Evolutionary conservation across 1,284 basidiomycete genomes (phyloP).

Genomic region (Ustilago loliicola): DNA sequence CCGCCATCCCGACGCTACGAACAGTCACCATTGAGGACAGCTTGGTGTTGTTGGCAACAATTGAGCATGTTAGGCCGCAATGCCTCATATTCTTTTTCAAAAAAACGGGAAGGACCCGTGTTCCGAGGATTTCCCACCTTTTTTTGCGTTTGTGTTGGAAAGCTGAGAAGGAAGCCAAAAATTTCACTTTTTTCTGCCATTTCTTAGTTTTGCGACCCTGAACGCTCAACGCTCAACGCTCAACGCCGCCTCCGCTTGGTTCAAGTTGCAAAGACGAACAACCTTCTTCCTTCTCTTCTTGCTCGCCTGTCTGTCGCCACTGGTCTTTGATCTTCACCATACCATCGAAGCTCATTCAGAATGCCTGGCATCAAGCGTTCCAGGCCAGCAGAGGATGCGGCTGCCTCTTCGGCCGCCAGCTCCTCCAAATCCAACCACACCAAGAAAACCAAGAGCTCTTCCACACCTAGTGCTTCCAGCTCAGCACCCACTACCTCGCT

Average conservation of each 20-base stretch:
- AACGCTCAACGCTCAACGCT: background rate
- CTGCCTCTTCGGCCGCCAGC: constrained; percentile 35
- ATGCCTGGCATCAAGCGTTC: constrained; percentile 59
- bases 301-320: constrained; percentile 14
- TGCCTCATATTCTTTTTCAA: no score
- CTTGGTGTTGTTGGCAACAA: no score
- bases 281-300: background rate
- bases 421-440: constrained; percentile 30
- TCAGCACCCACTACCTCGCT: constrained; percentile 40
- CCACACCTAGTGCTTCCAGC: constrained; percentile 11
- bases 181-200: constrained; percentile 35
- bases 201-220: constrained; percentile 7
- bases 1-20: no score
- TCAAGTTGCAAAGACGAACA: constrained; percentile 1
- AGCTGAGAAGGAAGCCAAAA: constrained; percentile 18
- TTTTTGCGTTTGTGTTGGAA: constrained; percentile 9
- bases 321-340: constrained; percentile 21
- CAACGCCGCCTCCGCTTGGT: background rate
- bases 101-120: background rate
- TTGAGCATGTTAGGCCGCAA: no score
- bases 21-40: no score
- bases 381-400: constrained; percentile 40
- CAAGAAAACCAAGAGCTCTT: constrained; percentile 38
- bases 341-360: constrained; percentile 8
- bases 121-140: constrained; percentile 8